Base-by-base conservation (phyloP, 805 yeast species). In the Candida saitoana region DNA sequence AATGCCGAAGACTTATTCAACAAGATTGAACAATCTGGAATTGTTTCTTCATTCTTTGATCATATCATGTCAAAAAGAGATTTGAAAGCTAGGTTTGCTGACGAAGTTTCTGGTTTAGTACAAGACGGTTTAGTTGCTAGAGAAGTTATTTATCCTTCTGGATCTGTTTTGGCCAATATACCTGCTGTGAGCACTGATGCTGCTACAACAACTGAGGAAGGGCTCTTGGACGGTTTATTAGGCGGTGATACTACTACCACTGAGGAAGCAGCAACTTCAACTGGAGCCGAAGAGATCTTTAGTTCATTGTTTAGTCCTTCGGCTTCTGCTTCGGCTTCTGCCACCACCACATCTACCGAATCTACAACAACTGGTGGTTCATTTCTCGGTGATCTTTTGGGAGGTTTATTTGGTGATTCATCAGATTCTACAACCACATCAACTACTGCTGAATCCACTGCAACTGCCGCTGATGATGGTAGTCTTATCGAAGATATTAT, bases 11-110 rank as follows among this genome's bases (percentile, higher is more conserved):
- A 48, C 4, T 37, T 63, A 34, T 59, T 50, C 45, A 45, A 44
- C 15, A 45, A 55, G 12, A 49, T 63, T 36, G 60, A 59, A 42
- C 51, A 52, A 34, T 59, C 65, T 27, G 65, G 61, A 17, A 39
- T 56, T 34, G 42, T 47, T 39, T 25, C 44, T 4, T 39, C 34
- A 9, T 12, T 36, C 9, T 20, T 40, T 4, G 38, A 29, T 12
- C 18, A 20, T 15, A 18, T 36, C 27, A 17, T 34, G 24, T 16
- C 29, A 3, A 18, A 35, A 24, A 8, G 33, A 3, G 24, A 25
- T 18, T 51, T 55, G 15, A 34, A 47, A 18, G 39, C 38, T 5
- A 51, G 48, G 33, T 50, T 52, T 33, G 17, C 50, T 18, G 36
- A 44, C 18, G 54, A 44, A 15, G 41, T 47, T 16, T 44, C 42